A percentile compares a stretch with the other conserved stretches of the same genome.
Evolutionary conservation across 306 rosid genomes (phyloP).

Genomic region (Pyrus bretschneideri): DNA sequence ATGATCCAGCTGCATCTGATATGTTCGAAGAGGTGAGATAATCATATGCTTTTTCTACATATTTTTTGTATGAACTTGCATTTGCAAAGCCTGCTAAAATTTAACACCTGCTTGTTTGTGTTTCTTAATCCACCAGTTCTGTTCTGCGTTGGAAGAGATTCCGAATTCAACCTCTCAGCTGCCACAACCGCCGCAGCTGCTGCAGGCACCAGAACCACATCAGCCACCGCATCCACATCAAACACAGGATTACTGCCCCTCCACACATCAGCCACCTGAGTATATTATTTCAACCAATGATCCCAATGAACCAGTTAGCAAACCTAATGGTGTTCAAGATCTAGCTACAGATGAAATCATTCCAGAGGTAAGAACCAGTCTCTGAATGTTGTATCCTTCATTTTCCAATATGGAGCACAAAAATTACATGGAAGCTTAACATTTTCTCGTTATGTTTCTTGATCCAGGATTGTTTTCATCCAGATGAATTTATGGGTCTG

Average conservation of each 20-base stretch:
- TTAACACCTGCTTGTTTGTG: slow-evolving; percentile 7
- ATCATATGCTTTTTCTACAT: not conserved
- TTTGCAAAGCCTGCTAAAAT: not conserved
- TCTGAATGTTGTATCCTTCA: not conserved
- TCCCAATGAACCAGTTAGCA: not conserved
- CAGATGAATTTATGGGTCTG: not conserved
- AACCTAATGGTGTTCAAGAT: not conserved
- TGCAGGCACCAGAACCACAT: not conserved
- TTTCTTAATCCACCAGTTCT: slow-evolving; percentile 17
- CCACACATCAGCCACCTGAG: not conserved
- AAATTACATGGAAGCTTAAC: not conserved
- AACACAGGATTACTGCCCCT: not conserved
- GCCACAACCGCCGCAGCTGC: not conserved
- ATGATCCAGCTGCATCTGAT: not conserved
- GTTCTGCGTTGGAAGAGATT: not conserved
- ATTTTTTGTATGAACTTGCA: not conserved
- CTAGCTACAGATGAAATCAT: not conserved
- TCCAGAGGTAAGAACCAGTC: slow-evolving; percentile 26
- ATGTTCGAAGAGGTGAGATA: not conserved
- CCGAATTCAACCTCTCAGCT: not conserved
- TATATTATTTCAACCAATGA: not conserved
- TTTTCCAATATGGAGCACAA: not conserved
- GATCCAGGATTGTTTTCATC: slow-evolving; percentile 5
- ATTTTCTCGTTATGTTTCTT: slow-evolving; percentile 11
- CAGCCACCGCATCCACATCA: not conserved